phyloP scores from a whole-genome alignment of 331 rosid species.

The Rosa hybrid region DNA sequence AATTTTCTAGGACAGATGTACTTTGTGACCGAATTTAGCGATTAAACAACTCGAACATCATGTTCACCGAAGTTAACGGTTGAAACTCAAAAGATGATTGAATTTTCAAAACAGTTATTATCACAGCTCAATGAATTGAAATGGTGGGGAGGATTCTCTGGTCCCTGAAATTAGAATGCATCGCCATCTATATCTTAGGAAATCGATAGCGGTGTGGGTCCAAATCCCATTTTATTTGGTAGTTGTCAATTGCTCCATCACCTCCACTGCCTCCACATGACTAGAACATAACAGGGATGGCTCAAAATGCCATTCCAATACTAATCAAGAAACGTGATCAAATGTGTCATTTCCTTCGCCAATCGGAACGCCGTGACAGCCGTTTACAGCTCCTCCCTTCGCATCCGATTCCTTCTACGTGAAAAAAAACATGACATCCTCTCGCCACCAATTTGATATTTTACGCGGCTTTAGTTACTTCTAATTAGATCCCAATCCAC shows the following conservation, averaged over 20 bases:
- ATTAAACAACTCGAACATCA: neutral
- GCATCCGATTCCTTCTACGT: neutral
- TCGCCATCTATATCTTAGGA: slow-evolving; percentile 22
- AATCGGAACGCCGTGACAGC: neutral
- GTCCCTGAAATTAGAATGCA: slow-evolving; percentile 6
- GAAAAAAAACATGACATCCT: neutral
- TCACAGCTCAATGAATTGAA: neutral
- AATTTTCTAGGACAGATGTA: neutral
- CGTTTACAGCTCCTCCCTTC: neutral
- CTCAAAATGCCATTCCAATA: neutral
- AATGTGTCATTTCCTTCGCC: slow-evolving; percentile 9
- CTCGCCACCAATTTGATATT: neutral
- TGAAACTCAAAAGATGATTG: neutral
- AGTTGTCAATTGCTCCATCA: slow-evolving; percentile 16
- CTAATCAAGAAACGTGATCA: slow-evolving; percentile 1
- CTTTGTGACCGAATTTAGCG: too few species aligned
- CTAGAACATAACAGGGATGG: neutral
- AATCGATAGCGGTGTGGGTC: slow-evolving; percentile 5
- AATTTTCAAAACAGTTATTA: neutral
- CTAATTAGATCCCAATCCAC: neutral
- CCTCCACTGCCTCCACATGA: neutral
- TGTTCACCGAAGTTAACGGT: neutral
- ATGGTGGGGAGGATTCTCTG: neutral
- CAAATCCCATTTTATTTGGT: neutral
- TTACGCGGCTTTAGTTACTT: neutral